phyloP scores from a whole-genome alignment of 257 asterid genomes.

The Forsythia viridissima region DNA sequence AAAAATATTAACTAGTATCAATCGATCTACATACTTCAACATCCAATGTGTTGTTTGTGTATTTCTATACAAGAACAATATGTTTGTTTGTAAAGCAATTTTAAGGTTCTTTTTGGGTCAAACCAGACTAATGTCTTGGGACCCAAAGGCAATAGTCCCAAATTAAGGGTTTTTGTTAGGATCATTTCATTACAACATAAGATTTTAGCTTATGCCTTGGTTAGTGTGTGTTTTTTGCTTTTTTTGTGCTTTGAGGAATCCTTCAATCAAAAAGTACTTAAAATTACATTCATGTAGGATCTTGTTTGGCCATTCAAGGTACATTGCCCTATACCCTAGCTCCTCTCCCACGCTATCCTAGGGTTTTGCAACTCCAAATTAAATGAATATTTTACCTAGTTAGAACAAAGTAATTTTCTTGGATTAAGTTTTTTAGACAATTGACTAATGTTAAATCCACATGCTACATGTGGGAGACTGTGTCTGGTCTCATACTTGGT shows the following conservation, averaged over 20 bases:
- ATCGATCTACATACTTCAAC: neutral
- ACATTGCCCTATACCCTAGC: slow-evolving; percentile 10
- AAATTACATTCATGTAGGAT: slow-evolving; percentile 15
- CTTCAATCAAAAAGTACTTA: slow-evolving; percentile 19
- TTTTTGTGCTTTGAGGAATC: slow-evolving; percentile 36
- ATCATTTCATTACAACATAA: slow-evolving; percentile 16
- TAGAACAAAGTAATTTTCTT: slow-evolving; percentile 50
- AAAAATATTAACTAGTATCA: neutral
- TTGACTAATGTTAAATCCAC: slow-evolving; percentile 70
- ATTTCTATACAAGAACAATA: slow-evolving; percentile 36
- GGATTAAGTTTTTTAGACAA: slow-evolving; percentile 56
- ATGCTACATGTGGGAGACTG: slow-evolving; percentile 85
- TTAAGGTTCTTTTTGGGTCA: slow-evolving; percentile 41
- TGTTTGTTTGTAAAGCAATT: slow-evolving; percentile 50
- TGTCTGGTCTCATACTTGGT: slow-evolving; percentile 37
- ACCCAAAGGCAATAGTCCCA: slow-evolving; percentile 49
- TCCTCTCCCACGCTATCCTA: slow-evolving; percentile 39
- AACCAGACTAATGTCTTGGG: slow-evolving; percentile 52
- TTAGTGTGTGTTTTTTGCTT: neutral
- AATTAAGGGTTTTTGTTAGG: slow-evolving; percentile 39
- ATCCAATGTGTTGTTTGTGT: neutral
- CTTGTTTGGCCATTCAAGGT: slow-evolving; percentile 27
- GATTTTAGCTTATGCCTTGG: slow-evolving; percentile 18
- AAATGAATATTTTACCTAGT: slow-evolving; percentile 28
- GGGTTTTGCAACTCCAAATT: slow-evolving; percentile 35